These are phyloP conservation scores for Gnomoniopsis sp. DNA, from an alignment of 2,329 filamentous ascomycete genomes.

Conservation along the genomic window DNA sequence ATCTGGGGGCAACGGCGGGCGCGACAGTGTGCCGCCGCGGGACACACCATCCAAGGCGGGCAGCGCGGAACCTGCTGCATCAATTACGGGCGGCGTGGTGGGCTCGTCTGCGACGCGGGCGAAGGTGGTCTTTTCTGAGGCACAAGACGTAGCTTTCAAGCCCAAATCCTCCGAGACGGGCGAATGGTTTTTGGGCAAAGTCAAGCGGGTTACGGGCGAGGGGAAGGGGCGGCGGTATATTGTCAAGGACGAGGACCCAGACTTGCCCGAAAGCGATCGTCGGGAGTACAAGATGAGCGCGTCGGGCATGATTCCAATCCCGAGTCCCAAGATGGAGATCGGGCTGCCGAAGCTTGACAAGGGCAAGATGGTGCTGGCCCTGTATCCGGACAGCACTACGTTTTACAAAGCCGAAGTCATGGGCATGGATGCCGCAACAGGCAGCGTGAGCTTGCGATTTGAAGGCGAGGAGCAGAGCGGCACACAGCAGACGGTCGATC, in stretches of 20 bases:
- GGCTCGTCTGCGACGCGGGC: constrained; percentile 38
- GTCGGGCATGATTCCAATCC: constrained; percentile 74
- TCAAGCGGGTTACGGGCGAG: constrained; percentile 71
- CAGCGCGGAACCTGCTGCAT: constrained; percentile 50
- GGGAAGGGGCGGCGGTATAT: constrained; percentile 76
- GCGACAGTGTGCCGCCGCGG: constrained; percentile 28
- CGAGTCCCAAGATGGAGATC: constrained; percentile 48
- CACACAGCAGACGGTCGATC: constrained; percentile 71
- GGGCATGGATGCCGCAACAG: constrained; percentile 52
- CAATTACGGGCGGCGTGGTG: constrained; percentile 18
- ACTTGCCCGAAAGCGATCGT: constrained; percentile 58
- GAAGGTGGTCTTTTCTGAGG: constrained; percentile 56
- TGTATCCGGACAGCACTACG: constrained; percentile 80
- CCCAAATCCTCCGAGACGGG: constrained; percentile 52
- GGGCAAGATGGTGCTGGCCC: constrained; percentile 70
- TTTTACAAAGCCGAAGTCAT: constrained; percentile 84
- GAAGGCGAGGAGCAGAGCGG: constrained; percentile 74
- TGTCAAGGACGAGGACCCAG: constrained; percentile 76
- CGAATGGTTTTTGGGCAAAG: constrained; percentile 75
- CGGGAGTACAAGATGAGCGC: constrained; percentile 69
- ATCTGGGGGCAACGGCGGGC: constrained; percentile 23
- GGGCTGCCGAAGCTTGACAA: constrained; percentile 58
- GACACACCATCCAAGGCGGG: constrained; percentile 54
- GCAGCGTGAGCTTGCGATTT: constrained; percentile 66
- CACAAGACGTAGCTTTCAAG: constrained; percentile 66